Percentiles rank a stretch among this genome's conserved stretches.
These are phyloP conservation scores for Pythium insidiosum DNA, from an alignment of 352 stramenopile species.

Conservation along the genomic window DNA sequence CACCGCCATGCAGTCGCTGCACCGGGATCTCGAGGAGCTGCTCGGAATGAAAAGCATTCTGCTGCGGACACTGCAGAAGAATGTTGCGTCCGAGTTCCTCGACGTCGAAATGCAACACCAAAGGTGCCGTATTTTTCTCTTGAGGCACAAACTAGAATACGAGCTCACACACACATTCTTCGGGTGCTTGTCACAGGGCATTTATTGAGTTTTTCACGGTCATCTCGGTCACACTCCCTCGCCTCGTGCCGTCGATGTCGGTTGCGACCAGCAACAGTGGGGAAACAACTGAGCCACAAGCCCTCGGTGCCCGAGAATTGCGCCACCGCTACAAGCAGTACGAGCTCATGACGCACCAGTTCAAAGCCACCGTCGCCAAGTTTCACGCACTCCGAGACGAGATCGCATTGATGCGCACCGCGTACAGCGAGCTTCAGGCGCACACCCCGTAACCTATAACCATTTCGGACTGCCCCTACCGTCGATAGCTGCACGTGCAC, in stretches of 20 bases:
- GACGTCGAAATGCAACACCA: constrained; percentile 37
- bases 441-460: too few relatives aligned
- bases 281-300: neutral
- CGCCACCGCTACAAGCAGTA: constrained; percentile 19
- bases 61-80: constrained; percentile 27
- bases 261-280: neutral
- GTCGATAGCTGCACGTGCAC: constrained; percentile 22
- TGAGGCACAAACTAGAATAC: too few relatives aligned
- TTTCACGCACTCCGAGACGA: constrained; percentile 15
- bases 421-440: constrained; percentile 7
- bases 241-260: too few relatives aligned
- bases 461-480: too few relatives aligned
- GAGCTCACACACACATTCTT: too few relatives aligned
- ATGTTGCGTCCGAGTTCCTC: constrained; percentile 20
- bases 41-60: constrained; percentile 30
- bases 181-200: too few relatives aligned
- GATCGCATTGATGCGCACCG: constrained; percentile 10
- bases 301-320: constrained; percentile 1
- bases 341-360: constrained; percentile 13
- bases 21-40: constrained; percentile 18
- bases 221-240: too few relatives aligned
- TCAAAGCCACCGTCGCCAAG: constrained; percentile 17
- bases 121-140: constrained; percentile 12
- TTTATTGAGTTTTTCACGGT: too few relatives aligned
- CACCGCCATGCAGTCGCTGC: constrained; percentile 11